phyloP scores from a whole-genome alignment of 306 rosid species.

The Cyamopsis tetragonoloba region DNA sequence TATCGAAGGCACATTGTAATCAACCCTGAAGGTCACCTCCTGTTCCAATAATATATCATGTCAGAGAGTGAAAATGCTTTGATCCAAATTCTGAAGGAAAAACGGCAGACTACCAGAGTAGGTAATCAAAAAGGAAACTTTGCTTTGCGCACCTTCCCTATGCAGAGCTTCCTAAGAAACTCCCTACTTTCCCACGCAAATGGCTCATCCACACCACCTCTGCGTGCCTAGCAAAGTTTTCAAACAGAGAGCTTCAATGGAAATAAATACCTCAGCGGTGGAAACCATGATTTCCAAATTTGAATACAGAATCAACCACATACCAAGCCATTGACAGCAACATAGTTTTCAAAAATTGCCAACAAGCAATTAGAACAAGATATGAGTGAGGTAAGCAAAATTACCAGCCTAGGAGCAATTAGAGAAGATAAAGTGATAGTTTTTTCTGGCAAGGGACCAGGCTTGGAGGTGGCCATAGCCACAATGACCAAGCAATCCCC shows the following conservation, averaged over 20 bases:
- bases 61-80: background rate
- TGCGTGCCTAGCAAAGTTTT: conserved; percentile 52
- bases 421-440: conserved; percentile 74
- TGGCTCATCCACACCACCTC: conserved; percentile 76
- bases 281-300: background rate
- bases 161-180: conserved; percentile 70
- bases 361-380: background rate
- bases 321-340: background rate
- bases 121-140: background rate
- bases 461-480: conserved; percentile 66
- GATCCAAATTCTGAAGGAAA: background rate
- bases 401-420: conserved; percentile 82
- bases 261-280: background rate
- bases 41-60: conserved; percentile 25
- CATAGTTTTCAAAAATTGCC: background rate
- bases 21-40: conserved; percentile 77
- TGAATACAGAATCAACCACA: background rate
- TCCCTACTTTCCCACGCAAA: conserved; percentile 95
- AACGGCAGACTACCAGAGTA: background rate
- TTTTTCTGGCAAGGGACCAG: conserved; percentile 87
- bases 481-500: conserved; percentile 87
- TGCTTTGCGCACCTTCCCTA: conserved; percentile 64
- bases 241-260: background rate
- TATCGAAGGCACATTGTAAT: conserved; percentile 68
- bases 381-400: background rate